Evolutionary conservation across 306 rosid genomes (phyloP).

Genomic region (Oemleria cerasiformis): DNA sequence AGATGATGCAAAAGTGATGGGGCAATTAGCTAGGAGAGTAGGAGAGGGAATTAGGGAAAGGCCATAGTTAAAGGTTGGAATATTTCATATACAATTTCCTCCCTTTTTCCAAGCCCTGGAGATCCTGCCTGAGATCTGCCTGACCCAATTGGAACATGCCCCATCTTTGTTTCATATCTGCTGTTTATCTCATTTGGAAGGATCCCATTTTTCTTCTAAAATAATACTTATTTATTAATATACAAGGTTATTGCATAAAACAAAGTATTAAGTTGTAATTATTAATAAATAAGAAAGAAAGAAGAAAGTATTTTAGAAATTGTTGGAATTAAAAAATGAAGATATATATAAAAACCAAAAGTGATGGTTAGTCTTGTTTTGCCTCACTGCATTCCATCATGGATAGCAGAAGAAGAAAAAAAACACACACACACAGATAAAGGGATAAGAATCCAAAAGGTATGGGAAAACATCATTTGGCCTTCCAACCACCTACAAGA

Average conservation of each 20-base stretch:
- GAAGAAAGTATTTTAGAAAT: no score
- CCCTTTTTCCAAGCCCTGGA: constrained; percentile 32
- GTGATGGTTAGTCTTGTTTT: constrained; percentile 8
- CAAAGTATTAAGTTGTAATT: no score
- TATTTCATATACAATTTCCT: constrained; percentile 39
- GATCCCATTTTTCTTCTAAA: constrained; percentile 41
- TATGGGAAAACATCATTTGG: constrained; percentile 50
- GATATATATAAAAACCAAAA: constrained; percentile 9
- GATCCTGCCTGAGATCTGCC: constrained; percentile 71
- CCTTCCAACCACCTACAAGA: constrained; percentile 64
- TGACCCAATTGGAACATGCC: constrained; percentile 67
- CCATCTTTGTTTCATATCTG: constrained; percentile 58
- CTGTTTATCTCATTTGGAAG: constrained; percentile 72
- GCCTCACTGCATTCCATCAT: constrained; percentile 17
- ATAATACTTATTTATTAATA: no score
- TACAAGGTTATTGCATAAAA: no score
- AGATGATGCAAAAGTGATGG: constrained; percentile 28
- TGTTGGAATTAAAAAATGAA: not conserved
- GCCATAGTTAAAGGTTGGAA: constrained; percentile 41
- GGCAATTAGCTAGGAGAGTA: constrained; percentile 33
- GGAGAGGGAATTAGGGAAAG: constrained; percentile 36
- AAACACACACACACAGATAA: not conserved
- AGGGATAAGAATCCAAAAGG: constrained; percentile 39
- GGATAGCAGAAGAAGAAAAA: constrained; percentile 11
- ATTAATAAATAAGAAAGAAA: no score